A percentile compares a stretch with the other conserved stretches of the same genome.
Conservation (phyloP, 495 filamentous ascomycete species). For the Symbiotaphrina buchneri region DNA sequence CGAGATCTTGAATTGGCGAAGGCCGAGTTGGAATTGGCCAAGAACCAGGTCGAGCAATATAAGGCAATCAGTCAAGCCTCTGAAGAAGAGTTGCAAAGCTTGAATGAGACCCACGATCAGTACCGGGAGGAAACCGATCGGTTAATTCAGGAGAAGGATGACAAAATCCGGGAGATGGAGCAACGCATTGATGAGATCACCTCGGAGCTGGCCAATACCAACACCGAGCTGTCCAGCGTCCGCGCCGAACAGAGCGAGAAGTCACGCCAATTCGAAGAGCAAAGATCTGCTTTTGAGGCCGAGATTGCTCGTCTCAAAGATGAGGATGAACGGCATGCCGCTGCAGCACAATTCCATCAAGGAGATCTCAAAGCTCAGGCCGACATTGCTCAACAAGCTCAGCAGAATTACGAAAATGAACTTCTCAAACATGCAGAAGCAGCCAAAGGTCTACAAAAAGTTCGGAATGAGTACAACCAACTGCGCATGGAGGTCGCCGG, state of each 20-base stretch:
- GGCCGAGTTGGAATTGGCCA: constrained; percentile 48
- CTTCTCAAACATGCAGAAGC: constrained; percentile 88
- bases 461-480: constrained; percentile 61
- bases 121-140: constrained; percentile 68
- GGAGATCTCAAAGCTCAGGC: constrained; percentile 84
- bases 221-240: constrained; percentile 52
- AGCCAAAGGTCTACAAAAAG: constrained; percentile 52
- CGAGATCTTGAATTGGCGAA: constrained; percentile 54
- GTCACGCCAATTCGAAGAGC: constrained; percentile 50
- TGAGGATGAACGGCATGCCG: constrained; percentile 57
- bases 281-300: constrained; percentile 46
- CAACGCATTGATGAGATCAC: constrained; percentile 63
- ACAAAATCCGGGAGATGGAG: constrained; percentile 53
- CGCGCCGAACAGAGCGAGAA: constrained; percentile 58
- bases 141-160: constrained; percentile 47
- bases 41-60: constrained; percentile 64
- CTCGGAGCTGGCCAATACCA: constrained; percentile 55
- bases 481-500: constrained; percentile 53
- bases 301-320: constrained; percentile 71
- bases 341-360: constrained; percentile 58
- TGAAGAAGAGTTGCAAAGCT: constrained; percentile 69
- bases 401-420: constrained; percentile 86
- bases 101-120: constrained; percentile 63
- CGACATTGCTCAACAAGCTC: constrained; percentile 75
- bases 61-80: constrained; percentile 67